Evolutionary conservation across 805 yeast genomes (phyloP), one percentile per base, ranked within the genome.

Genomic region (Cyberlindnera xishuangbannaensis): DNA sequence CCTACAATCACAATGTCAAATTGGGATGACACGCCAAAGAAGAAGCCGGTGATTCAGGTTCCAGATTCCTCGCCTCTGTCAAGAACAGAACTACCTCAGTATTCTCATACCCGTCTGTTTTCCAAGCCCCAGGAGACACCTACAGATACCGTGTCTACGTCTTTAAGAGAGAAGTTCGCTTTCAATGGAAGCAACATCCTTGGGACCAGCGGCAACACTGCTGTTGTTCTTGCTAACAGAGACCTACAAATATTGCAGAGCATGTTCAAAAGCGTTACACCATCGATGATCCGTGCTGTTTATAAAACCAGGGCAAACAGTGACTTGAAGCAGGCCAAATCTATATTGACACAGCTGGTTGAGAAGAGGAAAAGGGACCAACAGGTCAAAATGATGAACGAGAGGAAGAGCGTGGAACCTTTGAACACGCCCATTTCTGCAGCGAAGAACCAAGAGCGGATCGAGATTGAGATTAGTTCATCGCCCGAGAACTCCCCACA

Each of bases 21-120:
- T 25, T 41, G 46, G 48, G 39, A 28, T 8, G 20, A 37, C 6
- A 45, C 51, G 1, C 48, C 55, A 6, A 49, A n/a, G n/a, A n/a
- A 47, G 40, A 39, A 37, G 28, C 33, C 56, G 2, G 58, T 59
- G 17, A 55, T 73, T 4, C 76, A 72, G 40, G 74, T 72, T 5
- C 76, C 73, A 3, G 69, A 63, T 35, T 69, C 77, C 1, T 70
- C 76, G 1, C 74, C 72, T 9, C 46, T 55, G 12, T 37, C 41
- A 34, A 18, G 26, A 40, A n/a, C 34, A 44, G 16, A 51, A 34
- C 27, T 43, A 6, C 51, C 39, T 17, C 35, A 33, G 28, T 34
- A 37, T 31, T 28, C 27, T 14, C 41, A 37, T 21, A 39, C 39
- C 13, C 30, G 33, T 22, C 43, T 42, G 18, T 45, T 36, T 30